Percentiles rank a stretch among this genome's conserved stretches.
Evolutionary conservation across 1,139 yeast species (phyloP).

Genomic region (Pichia norvegensis): DNA sequence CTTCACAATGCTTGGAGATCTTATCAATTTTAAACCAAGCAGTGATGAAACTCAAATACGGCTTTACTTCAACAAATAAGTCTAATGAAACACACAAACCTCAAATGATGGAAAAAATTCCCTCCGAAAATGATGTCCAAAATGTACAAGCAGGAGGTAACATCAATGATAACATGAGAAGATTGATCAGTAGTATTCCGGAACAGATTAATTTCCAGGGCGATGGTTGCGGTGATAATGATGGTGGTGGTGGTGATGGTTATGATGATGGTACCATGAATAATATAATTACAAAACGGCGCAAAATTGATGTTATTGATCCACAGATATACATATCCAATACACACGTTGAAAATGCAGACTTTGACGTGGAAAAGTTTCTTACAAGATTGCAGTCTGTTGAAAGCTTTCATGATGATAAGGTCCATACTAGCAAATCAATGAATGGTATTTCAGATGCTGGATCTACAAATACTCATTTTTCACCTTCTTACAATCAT

Average conservation of each 20-base stretch:
- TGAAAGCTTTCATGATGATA: too few species aligned
- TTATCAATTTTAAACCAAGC: constrained; percentile 69
- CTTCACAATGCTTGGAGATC: constrained; percentile 60
- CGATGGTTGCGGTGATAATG: not conserved
- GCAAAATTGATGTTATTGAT: not conserved
- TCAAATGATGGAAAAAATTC: constrained; percentile 18
- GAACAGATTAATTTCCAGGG: constrained; percentile 15
- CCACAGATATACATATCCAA: not conserved
- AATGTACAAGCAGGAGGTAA: constrained; percentile 31
- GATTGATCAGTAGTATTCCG: constrained; percentile 32
- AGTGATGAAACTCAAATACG: constrained; percentile 54
- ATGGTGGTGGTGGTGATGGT: too few species aligned
- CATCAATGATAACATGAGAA: constrained; percentile 35
- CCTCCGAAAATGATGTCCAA: constrained; percentile 27
- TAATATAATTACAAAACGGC: not conserved
- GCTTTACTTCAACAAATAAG: constrained; percentile 26
- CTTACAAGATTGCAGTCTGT: constrained; percentile 32
- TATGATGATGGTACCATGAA: too few species aligned
- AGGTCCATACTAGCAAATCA: too few species aligned
- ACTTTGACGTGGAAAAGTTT: constrained; percentile 35
- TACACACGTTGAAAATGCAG: constrained; percentile 13
- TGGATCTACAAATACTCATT: too few species aligned
- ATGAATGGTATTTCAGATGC: too few species aligned
- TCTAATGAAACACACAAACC: not conserved
- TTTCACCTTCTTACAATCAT: too few species aligned